Evolutionary conservation across 2,329 filamentous ascomycete species (phyloP).

Genomic region (Cyphellophora europaea): DNA sequence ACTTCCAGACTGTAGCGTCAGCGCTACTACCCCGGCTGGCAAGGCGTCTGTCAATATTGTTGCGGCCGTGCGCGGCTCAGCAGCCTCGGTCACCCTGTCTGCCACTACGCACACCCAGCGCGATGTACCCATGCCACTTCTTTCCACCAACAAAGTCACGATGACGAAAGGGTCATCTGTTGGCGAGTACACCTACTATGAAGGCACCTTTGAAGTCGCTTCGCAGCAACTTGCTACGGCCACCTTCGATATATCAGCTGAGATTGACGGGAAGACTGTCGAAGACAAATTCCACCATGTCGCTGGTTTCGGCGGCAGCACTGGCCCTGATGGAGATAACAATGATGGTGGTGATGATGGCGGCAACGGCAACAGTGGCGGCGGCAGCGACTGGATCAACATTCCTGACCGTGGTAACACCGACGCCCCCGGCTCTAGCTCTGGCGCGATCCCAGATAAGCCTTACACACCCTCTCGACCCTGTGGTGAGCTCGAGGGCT

Average conservation of each 20-base stretch:
- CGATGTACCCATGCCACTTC: neutral
- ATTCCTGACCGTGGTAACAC: too few relatives aligned
- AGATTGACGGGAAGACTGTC: neutral
- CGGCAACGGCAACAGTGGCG: constrained; percentile 23
- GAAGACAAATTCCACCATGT: neutral
- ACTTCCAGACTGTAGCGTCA: neutral
- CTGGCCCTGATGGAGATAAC: neutral
- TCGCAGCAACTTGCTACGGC: neutral
- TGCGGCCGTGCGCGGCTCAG: neutral
- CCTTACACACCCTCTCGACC: too few relatives aligned
- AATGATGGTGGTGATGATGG: neutral
- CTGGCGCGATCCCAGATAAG: too few relatives aligned
- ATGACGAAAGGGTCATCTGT: neutral
- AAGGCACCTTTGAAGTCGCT: neutral
- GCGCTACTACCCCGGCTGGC: neutral
- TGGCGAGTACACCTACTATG: neutral
- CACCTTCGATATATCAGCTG: neutral
- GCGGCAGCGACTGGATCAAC: constrained; percentile 43
- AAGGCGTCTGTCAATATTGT: neutral
- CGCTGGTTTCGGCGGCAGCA: neutral
- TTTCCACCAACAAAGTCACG: neutral
- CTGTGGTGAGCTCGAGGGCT: too few relatives aligned
- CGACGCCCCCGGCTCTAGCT: too few relatives aligned
- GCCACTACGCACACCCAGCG: neutral
- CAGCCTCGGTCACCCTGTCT: neutral